These are phyloP conservation scores for Scheffersomyces stambukii DNA, from an alignment of 1,139 yeast species.

Conservation along the genomic window DNA sequence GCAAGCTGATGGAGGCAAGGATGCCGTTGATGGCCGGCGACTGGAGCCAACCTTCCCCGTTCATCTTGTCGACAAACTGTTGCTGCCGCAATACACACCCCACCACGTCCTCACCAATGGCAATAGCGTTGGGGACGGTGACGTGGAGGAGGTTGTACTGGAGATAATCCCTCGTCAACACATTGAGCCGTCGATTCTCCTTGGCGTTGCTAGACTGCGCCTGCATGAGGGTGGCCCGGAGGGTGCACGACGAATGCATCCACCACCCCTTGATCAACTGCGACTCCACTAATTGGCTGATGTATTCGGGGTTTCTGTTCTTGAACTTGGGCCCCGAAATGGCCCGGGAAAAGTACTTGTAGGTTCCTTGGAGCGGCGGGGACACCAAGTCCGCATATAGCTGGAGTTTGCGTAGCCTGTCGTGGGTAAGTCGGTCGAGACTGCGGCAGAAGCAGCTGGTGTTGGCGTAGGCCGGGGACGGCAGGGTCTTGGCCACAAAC, in stretches of 20 bases:
- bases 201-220: neutral
- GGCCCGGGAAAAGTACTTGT: slow-evolving; percentile 6
- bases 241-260: neutral
- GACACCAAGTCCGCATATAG: slow-evolving; percentile 17
- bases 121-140: slow-evolving; percentile 13
- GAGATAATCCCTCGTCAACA: slow-evolving; percentile 13
- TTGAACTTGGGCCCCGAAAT: slow-evolving; percentile 1
- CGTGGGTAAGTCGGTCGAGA: slow-evolving; percentile 13
- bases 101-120: slow-evolving; percentile 26
- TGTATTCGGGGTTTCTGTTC: slow-evolving; percentile 1
- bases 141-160: slow-evolving; percentile 18
- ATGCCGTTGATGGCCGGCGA: slow-evolving; percentile 17
- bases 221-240: neutral
- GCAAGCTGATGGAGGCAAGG: slow-evolving; percentile 15
- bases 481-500: slow-evolving; percentile 8
- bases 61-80: slow-evolving; percentile 27
- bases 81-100: slow-evolving; percentile 30
- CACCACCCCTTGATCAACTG: neutral
- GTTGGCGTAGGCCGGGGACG: neutral
- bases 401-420: slow-evolving; percentile 17
- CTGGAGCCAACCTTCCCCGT: slow-evolving; percentile 24
- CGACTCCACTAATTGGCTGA: slow-evolving; percentile 1
- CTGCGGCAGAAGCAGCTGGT: neutral
- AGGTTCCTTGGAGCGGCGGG: slow-evolving; percentile 13
- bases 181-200: neutral